phyloP scores from a whole-genome alignment of 2,329 filamentous ascomycete genomes.

The Chalaropsis thielavioides region DNA sequence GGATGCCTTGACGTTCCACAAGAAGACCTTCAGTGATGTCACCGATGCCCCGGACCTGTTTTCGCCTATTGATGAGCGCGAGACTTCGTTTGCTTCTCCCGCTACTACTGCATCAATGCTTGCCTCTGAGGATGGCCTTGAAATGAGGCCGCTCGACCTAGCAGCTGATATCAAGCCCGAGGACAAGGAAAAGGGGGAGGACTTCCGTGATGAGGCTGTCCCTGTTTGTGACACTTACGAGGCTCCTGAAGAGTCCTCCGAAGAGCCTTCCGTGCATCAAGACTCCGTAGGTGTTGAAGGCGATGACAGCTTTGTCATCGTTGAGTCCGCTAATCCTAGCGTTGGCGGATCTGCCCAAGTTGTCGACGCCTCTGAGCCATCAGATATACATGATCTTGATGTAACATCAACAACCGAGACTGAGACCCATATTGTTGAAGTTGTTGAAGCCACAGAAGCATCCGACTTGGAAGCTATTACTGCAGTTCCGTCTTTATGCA shows the following conservation, averaged over 20 bases:
- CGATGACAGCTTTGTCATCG: conserved; percentile 7
- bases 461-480: too few species aligned
- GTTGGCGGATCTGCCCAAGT: background rate
- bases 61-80: conserved; percentile 11
- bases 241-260: background rate
- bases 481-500: too few species aligned
- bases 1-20: conserved; percentile 9
- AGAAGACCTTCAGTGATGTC: conserved; percentile 14
- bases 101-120: conserved; percentile 15
- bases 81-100: conserved; percentile 16
- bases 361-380: background rate
- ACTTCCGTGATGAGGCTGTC: background rate
- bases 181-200: background rate
- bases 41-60: conserved; percentile 12
- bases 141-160: conserved; percentile 13
- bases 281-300: background rate
- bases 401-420: background rate
- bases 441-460: too few species aligned
- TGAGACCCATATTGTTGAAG: too few species aligned
- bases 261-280: background rate
- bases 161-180: conserved; percentile 1
- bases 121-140: background rate
- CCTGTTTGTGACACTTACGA: background rate
- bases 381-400: background rate
- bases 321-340: background rate